Percentiles rank a stretch among this genome's conserved stretches.
These are phyloP conservation scores for Eucalyptus victrix DNA, from an alignment of 345 rosid genomes.

Conservation along the genomic window DNA sequence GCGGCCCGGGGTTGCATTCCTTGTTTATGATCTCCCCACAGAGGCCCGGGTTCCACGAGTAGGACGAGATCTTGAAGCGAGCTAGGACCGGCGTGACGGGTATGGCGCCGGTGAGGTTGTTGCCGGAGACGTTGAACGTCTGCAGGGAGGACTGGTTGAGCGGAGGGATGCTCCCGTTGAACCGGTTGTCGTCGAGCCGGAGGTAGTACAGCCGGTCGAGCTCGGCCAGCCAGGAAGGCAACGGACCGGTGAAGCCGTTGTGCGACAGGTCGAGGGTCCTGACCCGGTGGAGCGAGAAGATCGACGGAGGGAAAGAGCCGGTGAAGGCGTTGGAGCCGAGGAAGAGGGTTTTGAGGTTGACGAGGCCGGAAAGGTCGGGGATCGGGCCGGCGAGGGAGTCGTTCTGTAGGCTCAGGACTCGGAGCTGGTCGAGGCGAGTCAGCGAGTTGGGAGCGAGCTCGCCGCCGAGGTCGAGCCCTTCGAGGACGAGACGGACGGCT, in stretches of 20 bases:
- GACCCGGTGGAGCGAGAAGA: conserved; percentile 41
- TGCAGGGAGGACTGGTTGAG: conserved; percentile 68
- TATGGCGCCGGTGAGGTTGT: conserved; percentile 58
- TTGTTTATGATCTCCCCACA: conserved; percentile 87
- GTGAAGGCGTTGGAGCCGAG: conserved; percentile 60
- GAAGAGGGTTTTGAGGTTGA: conserved; percentile 64
- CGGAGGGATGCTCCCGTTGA: conserved; percentile 56
- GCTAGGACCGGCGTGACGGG: conserved; percentile 49
- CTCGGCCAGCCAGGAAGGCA: conserved; percentile 28
- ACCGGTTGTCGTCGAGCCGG: conserved; percentile 50
- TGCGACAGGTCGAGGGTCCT: conserved; percentile 57
- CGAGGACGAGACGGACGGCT: conserved; percentile 52
- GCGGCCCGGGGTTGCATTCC: conserved; percentile 52
- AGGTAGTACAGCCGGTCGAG: conserved; percentile 41
- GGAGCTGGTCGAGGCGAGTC: conserved; percentile 67
- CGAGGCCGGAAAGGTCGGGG: conserved; percentile 63
- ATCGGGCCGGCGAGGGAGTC: conserved; percentile 64
- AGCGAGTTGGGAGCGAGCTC: conserved; percentile 37
- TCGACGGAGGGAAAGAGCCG: conserved; percentile 59
- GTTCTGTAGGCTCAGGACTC: conserved; percentile 82
- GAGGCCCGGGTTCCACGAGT: conserved; percentile 52
- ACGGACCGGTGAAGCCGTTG: conserved; percentile 50
- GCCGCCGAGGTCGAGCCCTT: conserved; percentile 52
- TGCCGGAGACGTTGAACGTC: conserved; percentile 56
- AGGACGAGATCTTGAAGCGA: conserved; percentile 50